Conservation (phyloP, 331 rosid species). For the Prunus yedoensis region DNA sequence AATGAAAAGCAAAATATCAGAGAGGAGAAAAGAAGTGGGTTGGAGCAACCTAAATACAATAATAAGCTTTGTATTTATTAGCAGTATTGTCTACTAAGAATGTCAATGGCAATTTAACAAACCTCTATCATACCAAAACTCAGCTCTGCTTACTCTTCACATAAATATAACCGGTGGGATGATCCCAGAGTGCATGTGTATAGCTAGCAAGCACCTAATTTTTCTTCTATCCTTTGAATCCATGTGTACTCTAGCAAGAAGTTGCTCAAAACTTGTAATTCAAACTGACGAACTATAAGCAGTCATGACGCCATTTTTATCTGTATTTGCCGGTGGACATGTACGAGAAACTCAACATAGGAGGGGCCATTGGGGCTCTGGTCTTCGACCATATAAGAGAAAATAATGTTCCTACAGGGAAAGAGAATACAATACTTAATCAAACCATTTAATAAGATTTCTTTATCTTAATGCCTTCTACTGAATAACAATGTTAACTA, state of each 20-base stretch:
- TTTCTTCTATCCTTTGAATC: slow-evolving; percentile 2
- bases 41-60: not conserved
- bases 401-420: slow-evolving; percentile 64
- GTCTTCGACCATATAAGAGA: slow-evolving; percentile 83
- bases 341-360: slow-evolving; percentile 87
- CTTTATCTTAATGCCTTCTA: not conserved
- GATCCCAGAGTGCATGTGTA: not conserved
- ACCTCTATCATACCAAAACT: not conserved
- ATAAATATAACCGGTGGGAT: not conserved
- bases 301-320: slow-evolving; percentile 67
- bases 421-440: slow-evolving; percentile 4
- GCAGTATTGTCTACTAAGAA: not conserved
- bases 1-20: not conserved
- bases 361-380: slow-evolving; percentile 74
- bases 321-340: slow-evolving; percentile 92
- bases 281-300: slow-evolving; percentile 11
- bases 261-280: slow-evolving; percentile 27
- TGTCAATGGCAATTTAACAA: not conserved
- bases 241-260: slow-evolving; percentile 14
- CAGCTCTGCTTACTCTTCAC: not conserved
- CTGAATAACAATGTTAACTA: not conserved
- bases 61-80: not conserved
- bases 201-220: slow-evolving; percentile 9
- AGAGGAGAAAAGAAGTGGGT: not conserved
- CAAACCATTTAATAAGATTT: not conserved